Conservation (phyloP, 2,329 filamentous ascomycete species). For the Phyllosticta ampelicida region DNA sequence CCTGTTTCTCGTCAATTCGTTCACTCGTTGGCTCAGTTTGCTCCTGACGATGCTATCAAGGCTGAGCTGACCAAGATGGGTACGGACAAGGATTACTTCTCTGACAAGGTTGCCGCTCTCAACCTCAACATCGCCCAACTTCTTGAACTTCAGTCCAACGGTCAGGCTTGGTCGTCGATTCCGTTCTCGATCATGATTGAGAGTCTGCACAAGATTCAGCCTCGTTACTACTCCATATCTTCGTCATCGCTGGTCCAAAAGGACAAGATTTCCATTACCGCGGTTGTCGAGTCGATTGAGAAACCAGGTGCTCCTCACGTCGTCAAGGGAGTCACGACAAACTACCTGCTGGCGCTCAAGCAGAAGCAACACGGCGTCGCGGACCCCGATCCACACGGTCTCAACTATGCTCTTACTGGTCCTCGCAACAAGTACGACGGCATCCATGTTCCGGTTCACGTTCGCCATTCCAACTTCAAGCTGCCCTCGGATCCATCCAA, state of each 20-base stretch:
- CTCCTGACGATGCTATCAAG: slow-evolving; percentile 75
- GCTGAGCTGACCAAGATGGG: slow-evolving; percentile 82
- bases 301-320: slow-evolving; percentile 66
- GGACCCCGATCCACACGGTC: slow-evolving; percentile 67
- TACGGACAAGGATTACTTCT: slow-evolving; percentile 91
- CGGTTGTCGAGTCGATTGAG: slow-evolving; percentile 76
- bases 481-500: slow-evolving; percentile 89
- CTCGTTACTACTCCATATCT: slow-evolving; percentile 98
- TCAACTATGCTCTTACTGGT: slow-evolving; percentile 77
- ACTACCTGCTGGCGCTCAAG: slow-evolving; percentile 90
- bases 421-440: slow-evolving; percentile 96
- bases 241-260: slow-evolving; percentile 92
- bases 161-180: slow-evolving; percentile 68
- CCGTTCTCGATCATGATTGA: slow-evolving; percentile 95
- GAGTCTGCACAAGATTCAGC: slow-evolving; percentile 86
- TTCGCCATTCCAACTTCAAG: slow-evolving; percentile 98
- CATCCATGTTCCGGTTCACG: slow-evolving; percentile 86
- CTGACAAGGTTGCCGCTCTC: slow-evolving; percentile 67
- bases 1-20: slow-evolving; percentile 95
- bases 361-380: slow-evolving; percentile 91
- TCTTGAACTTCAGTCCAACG: slow-evolving; percentile 60
- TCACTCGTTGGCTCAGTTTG: slow-evolving; percentile 75
- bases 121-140: slow-evolving; percentile 86
- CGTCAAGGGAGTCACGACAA: slow-evolving; percentile 91
- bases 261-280: slow-evolving; percentile 89